Base-by-base conservation (phyloP, 2,329 filamentous ascomycete genomes). In the Fusarium sp. region DNA sequence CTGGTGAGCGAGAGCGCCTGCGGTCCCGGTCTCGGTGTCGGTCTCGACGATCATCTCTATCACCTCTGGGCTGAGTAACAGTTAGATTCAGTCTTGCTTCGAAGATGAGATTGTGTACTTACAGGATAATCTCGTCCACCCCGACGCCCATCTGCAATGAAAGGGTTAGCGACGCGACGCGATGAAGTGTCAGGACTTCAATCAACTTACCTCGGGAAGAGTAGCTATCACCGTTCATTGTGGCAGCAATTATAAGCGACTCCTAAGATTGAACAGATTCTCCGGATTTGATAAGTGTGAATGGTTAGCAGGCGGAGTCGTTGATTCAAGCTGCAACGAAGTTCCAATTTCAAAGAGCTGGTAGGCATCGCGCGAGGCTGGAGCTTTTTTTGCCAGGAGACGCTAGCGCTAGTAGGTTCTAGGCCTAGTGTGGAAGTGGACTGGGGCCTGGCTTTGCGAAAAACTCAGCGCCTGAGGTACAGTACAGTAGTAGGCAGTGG, bases 221-320 rank as follows among this genome's bases (percentile, higher is more conserved):
- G 81, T 94, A 95, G 80, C 86, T 91, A 80, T 95, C 92, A 79
- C 92, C 92, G 91, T 95, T 95, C 93, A 96, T 96, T 65, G 66
- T 88, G 59, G 48, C 49, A 67, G 69, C 67, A 65, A 57, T 68
- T 56, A 67, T 41, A 67, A 67, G 57, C 65, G 67, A 66, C 62
- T 66, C 53, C 54, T 62, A 61, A 65, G 61, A 60, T 51, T 27
- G 37, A 34, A 27, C 30, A 34, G 25, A 40, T 44, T 65, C 65
- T 66, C 64, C 58, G 54, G 58, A 66, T 72, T 64, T 74, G 74
- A 75, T 74, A 57, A 67, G 42, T 51, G 56, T 60, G 64, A 67
- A 53, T 64, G 61, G 61, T 73, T 72, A 61, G 57, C 51, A 68
- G 67, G 57, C 67, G 57, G 62, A 67, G 69, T 59, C 61, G 66